phyloP scores from a whole-genome alignment of 805 yeast genomes.

The Wickerhamomyces rabaulensis region DNA sequence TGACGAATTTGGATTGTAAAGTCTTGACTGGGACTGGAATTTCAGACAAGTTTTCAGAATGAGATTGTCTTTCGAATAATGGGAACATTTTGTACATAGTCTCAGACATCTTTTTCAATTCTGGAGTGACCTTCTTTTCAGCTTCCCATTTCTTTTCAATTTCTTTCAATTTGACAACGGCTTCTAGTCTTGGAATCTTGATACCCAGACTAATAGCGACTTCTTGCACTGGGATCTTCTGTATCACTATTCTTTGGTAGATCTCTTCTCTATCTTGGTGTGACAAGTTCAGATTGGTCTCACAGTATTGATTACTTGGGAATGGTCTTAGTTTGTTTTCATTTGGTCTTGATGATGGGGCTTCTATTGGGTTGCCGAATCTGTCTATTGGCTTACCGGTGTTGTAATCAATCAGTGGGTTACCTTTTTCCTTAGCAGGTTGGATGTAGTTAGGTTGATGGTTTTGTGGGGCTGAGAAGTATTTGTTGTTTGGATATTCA shows the following conservation, averaged over 20 bases:
- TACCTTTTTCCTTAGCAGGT: slow-evolving; percentile 44
- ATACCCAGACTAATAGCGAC: slow-evolving; percentile 76
- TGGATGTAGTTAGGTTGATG: slow-evolving; percentile 71
- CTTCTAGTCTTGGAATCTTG: slow-evolving; percentile 83
- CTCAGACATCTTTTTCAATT: slow-evolving; percentile 51
- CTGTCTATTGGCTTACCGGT: slow-evolving; percentile 27
- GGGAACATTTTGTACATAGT: slow-evolving; percentile 82
- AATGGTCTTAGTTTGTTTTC: slow-evolving; percentile 60
- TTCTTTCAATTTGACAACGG: slow-evolving; percentile 62
- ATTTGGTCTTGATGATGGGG: slow-evolving; percentile 4
- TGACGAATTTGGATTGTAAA: slow-evolving; percentile 72
- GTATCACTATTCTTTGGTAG: slow-evolving; percentile 46
- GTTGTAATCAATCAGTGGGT: slow-evolving; percentile 28
- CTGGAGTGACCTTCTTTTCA: slow-evolving; percentile 46
- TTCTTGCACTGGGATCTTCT: slow-evolving; percentile 57
- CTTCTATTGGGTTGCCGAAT: slow-evolving; percentile 13
- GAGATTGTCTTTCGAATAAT: slow-evolving; percentile 43
- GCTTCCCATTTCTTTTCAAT: slow-evolving; percentile 60
- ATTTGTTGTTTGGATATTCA: slow-evolving; percentile 71
- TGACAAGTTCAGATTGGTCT: slow-evolving; percentile 59
- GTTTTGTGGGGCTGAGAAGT: slow-evolving; percentile 59
- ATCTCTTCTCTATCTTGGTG: slow-evolving; percentile 56
- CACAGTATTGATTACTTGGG: slow-evolving; percentile 66
- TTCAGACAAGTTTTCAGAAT: slow-evolving; percentile 79
- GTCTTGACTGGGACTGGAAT: slow-evolving; percentile 87